These are phyloP conservation scores for Lecanicillium sp. DNA, from an alignment of 2,329 filamentous ascomycete genomes.

Conservation along the genomic window DNA sequence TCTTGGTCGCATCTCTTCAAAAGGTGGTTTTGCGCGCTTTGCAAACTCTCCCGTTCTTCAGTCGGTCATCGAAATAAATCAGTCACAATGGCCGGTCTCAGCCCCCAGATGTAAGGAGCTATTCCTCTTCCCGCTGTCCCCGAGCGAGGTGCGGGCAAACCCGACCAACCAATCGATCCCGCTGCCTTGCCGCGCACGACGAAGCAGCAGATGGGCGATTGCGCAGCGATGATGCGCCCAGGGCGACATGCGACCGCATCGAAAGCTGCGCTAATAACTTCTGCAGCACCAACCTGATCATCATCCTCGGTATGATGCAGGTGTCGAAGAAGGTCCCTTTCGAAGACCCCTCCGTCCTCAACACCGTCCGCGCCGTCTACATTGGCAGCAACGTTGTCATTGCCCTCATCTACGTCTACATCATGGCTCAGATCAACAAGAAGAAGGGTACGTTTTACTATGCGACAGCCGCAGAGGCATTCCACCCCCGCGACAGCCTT, in stretches of 20 bases:
- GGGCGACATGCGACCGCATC: neutral
- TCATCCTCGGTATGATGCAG: constrained; percentile 98
- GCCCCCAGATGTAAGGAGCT: constrained; percentile 55
- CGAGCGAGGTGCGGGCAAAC: neutral
- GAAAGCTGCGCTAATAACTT: constrained; percentile 1
- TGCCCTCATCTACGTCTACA: constrained; percentile 75
- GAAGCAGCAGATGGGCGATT: neutral
- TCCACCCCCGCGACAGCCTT: neutral
- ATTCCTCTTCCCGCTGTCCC: neutral
- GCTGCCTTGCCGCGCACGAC: neutral
- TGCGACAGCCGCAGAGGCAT: neutral
- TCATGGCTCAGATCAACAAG: constrained; percentile 79
- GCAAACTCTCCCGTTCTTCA: no score
- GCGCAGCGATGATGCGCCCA: neutral
- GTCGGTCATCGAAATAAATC: neutral
- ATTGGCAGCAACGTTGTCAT: constrained; percentile 72
- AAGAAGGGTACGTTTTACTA: constrained; percentile 73
- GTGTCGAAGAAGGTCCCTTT: constrained; percentile 93
- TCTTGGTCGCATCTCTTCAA: no score
- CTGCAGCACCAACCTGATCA: constrained; percentile 78
- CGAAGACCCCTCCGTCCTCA: constrained; percentile 65
- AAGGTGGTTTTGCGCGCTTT: no score
- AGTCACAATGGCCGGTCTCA: constrained; percentile 54
- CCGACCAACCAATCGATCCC: neutral
- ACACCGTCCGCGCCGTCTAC: constrained; percentile 50